phyloP scores from a whole-genome alignment of 768 basidiomycete genomes.

The Boletus vermiculosoides region DNA sequence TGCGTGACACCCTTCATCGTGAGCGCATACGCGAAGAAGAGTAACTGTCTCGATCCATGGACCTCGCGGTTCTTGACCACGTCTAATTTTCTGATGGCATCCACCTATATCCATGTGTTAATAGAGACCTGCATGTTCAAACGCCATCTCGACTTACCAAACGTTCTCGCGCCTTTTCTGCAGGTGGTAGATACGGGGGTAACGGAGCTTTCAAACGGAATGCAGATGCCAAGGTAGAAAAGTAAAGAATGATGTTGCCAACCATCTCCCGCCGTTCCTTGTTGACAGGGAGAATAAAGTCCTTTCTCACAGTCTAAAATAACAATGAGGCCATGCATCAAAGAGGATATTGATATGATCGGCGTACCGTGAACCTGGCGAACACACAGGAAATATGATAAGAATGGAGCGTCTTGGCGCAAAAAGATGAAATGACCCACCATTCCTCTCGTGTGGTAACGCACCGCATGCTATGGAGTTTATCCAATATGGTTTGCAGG shows the following conservation, averaged over 20 bases:
- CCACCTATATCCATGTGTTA: slow-evolving; percentile 48
- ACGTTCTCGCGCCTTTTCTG: slow-evolving; percentile 76
- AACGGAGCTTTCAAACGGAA: slow-evolving; percentile 87
- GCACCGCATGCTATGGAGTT: slow-evolving; percentile 92
- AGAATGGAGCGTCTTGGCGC: slow-evolving; percentile 3
- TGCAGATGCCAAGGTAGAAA: slow-evolving; percentile 75
- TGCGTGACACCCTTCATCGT: slow-evolving; percentile 93
- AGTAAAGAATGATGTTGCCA: slow-evolving; percentile 90
- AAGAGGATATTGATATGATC: neutral
- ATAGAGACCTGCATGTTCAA: neutral
- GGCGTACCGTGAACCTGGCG: slow-evolving; percentile 68
- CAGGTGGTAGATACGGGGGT: slow-evolving; percentile 95
- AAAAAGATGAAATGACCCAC: slow-evolving; percentile 40
- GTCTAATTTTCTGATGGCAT: slow-evolving; percentile 80
- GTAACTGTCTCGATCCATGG: slow-evolving; percentile 77
- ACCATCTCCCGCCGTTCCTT: slow-evolving; percentile 89
- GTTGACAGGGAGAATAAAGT: slow-evolving; percentile 91
- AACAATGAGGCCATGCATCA: neutral
- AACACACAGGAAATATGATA: neutral
- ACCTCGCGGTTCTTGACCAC: slow-evolving; percentile 83
- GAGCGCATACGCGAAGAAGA: slow-evolving; percentile 92
- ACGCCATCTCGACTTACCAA: slow-evolving; percentile 49
- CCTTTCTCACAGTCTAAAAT: slow-evolving; percentile 68
- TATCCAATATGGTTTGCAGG: slow-evolving; percentile 82
- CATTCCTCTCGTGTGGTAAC: slow-evolving; percentile 97